Evolutionary conservation across 257 asterid genomes (phyloP), one percentile per base, ranked within the genome.

Genomic region (Linaria vulgaris): DNA sequence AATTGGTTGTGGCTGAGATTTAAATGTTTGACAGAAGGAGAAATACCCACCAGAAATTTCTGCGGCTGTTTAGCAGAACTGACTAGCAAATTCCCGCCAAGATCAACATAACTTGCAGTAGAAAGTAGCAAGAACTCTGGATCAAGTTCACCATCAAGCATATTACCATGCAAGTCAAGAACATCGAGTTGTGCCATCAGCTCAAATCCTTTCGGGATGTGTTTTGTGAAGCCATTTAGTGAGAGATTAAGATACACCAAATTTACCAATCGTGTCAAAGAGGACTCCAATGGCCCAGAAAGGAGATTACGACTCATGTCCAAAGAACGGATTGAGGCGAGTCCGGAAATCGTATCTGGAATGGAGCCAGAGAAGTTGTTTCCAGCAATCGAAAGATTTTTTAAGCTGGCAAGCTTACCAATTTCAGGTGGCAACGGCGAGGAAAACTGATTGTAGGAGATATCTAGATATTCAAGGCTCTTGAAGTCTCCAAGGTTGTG

Each of bases 121-220:
- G 96, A 85, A 30, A 85, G 85, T 56, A 80, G 69, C 77, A 94
- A 73, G 72, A 94, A 76, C 39, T 71, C 85, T 0, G 78, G 76
- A 59, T 90, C 99, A 45, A 94, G 54, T 39, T 74, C 60, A 47
- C 97, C 95, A 62, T 90, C 95, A 25, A 94, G 81, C 96, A 70
- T 79, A 71, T 94, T 94, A 4, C 92, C 94, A 70, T 85, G 96
- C 80, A 94, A 78, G 80, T 94, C 96, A 1, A 90, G 83, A 65
- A 76, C 77, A 64, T 87, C 84, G 20, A 94, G 95, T 43, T 83
- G 70, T 1, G 71, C 19, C 99, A 94, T 80, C 68, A 79, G 66
- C 77, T 82, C 96, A 69, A 94, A 78, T 14, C 96, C 99, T 80
- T 82, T 90, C 0, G 96, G 95, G 11, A 90, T 78, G 68, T 71